Conservation (phyloP, 2,329 filamentous ascomycete genomes). For the Sporothrix euskadiensis region DNA sequence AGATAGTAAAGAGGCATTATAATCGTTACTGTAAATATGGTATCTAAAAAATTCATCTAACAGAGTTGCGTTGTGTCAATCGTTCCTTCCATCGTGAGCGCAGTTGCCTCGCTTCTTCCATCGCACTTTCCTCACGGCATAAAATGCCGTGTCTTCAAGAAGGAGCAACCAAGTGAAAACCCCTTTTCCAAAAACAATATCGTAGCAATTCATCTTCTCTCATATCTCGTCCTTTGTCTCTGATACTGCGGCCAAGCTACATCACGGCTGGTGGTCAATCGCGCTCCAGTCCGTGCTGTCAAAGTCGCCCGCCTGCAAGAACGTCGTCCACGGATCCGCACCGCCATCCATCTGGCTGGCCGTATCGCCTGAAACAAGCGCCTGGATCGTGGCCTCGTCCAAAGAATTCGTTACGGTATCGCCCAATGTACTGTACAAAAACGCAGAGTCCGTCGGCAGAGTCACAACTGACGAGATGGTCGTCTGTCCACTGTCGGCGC, state of each 20-base stretch:
- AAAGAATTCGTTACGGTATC: neutral
- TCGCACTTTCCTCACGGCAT: neutral
- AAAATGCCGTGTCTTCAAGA: neutral
- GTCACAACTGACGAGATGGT: neutral
- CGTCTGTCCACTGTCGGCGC: neutral
- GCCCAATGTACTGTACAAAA: neutral
- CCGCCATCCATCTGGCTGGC: neutral
- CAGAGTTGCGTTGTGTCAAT: slow-evolving; percentile 2
- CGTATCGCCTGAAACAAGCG: neutral
- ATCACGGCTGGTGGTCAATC: neutral
- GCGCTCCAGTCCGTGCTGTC: slow-evolving; percentile 11
- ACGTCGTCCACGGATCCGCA: slow-evolving; percentile 3
- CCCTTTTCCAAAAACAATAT: neutral
- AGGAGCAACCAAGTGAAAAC: neutral
- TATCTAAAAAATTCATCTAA: slow-evolving; percentile 7
- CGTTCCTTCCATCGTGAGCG: neutral
- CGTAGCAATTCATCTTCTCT: neutral
- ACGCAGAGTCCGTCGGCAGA: neutral
- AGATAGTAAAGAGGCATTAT: neutral
- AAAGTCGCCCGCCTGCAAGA: slow-evolving; percentile 14
- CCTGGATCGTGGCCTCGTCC: slow-evolving; percentile 4
- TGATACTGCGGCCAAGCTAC: neutral
- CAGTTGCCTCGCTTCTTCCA: neutral
- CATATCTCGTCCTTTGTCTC: neutral
- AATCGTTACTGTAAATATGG: neutral